These are phyloP conservation scores for Cucumis sativus DNA, from an alignment of 306 rosid species.

Conservation along the genomic window Cucumber_9930_V3 NC_026657.2:5224501-5225000, in stretches of 20 bases:
- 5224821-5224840: constrained; percentile 78
- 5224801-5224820: constrained; percentile 35
- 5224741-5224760: constrained; percentile 31
- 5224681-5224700: constrained; percentile 16
- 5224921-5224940: not conserved
- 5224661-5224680: constrained; percentile 10
- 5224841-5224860: constrained; percentile 77
- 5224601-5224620: not conserved
- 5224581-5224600: not conserved
- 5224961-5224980: not conserved
- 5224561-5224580: not conserved
- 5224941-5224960: not conserved
- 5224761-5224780: constrained; percentile 44
- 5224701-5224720: constrained; percentile 16
- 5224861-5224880: constrained; percentile 84
- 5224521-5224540: not conserved
- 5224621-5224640: constrained; percentile 19
- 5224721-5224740: constrained; percentile 43
- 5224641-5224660: constrained; percentile 42
- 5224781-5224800: constrained; percentile 28
- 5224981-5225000: constrained; percentile 36
- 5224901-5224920: constrained; percentile 88
- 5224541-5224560: not conserved
- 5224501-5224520: not conserved
- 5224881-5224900: constrained; percentile 83